Conservation (phyloP, 2,329 filamentous ascomycete genomes). For the Penicillium sclerotigenum region DNA sequence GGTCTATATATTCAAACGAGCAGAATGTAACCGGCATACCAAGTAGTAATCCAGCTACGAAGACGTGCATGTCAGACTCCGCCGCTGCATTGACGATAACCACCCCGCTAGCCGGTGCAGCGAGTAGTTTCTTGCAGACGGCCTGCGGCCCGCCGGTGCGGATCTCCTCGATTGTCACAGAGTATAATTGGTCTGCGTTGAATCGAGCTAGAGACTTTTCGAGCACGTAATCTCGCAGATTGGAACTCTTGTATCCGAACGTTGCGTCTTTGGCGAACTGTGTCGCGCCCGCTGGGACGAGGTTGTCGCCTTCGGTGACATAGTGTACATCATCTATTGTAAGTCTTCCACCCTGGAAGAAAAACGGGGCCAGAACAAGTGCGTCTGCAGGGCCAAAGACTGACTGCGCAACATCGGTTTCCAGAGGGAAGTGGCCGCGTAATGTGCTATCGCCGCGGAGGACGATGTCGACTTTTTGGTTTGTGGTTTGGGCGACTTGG, state of each 20-base stretch:
- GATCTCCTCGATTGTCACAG: conserved; percentile 50
- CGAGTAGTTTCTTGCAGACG: conserved; percentile 43
- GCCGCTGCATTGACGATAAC: conserved; percentile 54
- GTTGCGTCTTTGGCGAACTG: conserved; percentile 58
- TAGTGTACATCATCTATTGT: conserved; percentile 60
- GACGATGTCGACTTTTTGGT: conserved; percentile 52
- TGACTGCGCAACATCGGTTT: conserved; percentile 52
- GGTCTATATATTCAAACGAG: background rate
- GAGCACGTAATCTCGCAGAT: conserved; percentile 52
- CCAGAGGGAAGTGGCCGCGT: conserved; percentile 56
- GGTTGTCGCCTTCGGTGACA: conserved; percentile 49
- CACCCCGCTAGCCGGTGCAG: conserved; percentile 39
- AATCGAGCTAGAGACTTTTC: conserved; percentile 53
- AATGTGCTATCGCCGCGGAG: conserved; percentile 57
- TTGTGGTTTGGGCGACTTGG: conserved; percentile 41
- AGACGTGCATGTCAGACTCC: conserved; percentile 56
- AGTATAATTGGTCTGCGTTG: conserved; percentile 38
- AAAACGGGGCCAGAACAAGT: conserved; percentile 58
- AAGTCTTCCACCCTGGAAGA: conserved; percentile 56
- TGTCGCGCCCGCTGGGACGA: conserved; percentile 53
- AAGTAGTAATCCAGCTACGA: conserved; percentile 50
- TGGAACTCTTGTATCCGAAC: conserved; percentile 56
- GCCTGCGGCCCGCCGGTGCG: conserved; percentile 45
- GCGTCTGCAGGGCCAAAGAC: conserved; percentile 52
- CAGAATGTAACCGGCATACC: conserved; percentile 16